A percentile compares a stretch with the other conserved stretches of the same genome.
Evolutionary conservation across 352 stramenopile genomes (phyloP).

Genomic region (Globisporangium rhizosaccharum): DNA sequence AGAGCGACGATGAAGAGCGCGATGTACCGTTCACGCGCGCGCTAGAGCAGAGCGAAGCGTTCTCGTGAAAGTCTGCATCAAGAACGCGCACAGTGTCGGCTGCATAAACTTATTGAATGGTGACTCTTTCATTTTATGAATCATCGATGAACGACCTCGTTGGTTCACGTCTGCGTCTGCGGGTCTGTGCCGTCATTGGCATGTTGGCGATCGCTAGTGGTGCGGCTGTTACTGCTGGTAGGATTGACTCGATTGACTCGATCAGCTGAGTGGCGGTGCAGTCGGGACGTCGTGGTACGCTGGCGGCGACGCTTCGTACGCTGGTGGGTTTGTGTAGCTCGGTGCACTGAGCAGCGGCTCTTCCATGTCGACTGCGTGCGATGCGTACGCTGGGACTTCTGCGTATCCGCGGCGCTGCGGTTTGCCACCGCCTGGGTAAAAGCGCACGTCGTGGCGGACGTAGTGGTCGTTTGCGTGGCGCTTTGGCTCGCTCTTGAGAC

Average conservation of each 20-base stretch:
- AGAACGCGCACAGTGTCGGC: too few relatives aligned
- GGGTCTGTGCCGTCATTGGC: too few relatives aligned
- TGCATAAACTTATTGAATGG: too few relatives aligned
- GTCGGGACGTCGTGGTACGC: slow-evolving; percentile 60
- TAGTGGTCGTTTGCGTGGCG: not conserved
- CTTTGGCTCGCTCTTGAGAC: slow-evolving; percentile 15
- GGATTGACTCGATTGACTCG: not conserved
- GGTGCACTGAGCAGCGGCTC: slow-evolving; percentile 47
- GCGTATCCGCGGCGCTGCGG: not conserved
- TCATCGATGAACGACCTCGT: too few relatives aligned
- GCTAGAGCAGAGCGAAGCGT: slow-evolving; percentile 14
- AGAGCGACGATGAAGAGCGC: slow-evolving; percentile 7
- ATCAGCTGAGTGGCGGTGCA: slow-evolving; percentile 45
- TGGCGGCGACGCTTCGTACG: slow-evolving; percentile 30
- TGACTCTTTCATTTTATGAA: too few relatives aligned
- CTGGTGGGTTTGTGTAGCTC: slow-evolving; percentile 31
- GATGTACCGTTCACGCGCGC: slow-evolving; percentile 11
- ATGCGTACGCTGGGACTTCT: slow-evolving; percentile 18
- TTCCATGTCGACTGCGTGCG: slow-evolving; percentile 54
- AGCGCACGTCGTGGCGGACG: slow-evolving; percentile 4
- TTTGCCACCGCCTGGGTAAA: not conserved
- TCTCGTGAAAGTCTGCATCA: slow-evolving; percentile 3
- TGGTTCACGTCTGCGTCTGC: too few relatives aligned
- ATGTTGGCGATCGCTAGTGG: not conserved
- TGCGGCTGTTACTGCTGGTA: not conserved